Evolutionary conservation across 202 grass and related monocot genomes (phyloP).

Genomic region (Hordeum pubiflorum): DNA sequence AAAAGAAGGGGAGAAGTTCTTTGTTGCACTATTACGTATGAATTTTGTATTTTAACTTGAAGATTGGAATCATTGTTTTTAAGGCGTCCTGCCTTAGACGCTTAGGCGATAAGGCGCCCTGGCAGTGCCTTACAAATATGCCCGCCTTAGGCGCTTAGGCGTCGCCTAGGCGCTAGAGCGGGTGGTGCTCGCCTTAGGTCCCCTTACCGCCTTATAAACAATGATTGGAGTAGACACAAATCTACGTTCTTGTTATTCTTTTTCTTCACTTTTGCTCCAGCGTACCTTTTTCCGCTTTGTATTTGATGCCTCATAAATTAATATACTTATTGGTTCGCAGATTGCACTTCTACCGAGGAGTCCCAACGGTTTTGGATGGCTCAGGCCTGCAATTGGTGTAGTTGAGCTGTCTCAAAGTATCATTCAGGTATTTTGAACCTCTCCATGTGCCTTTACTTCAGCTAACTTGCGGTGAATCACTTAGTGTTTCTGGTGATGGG

Average conservation of each 20-base stretch:
- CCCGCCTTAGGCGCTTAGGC: too few species aligned
- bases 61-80: neutral
- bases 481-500: neutral
- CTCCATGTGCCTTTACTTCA: neutral
- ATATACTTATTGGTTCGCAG: conserved; percentile 31
- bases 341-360: conserved; percentile 85
- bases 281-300: neutral
- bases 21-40: neutral
- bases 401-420: conserved; percentile 98
- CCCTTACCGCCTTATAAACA: too few species aligned
- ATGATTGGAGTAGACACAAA: neutral
- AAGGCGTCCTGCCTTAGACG: too few species aligned
- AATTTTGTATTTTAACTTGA: neutral
- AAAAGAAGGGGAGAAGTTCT: neutral
- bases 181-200: too few species aligned
- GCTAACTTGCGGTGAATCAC: neutral
- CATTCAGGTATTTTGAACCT: conserved; percentile 56
- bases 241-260: neutral
- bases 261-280: neutral
- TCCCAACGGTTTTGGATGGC: conserved; percentile 79
- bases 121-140: too few species aligned
- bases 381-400: conserved; percentile 78
- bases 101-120: too few species aligned
- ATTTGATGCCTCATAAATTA: neutral
- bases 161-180: too few species aligned